A percentile compares a stretch with the other conserved stretches of the same genome.
These are phyloP conservation scores for Galeopsis tetrahit DNA, from an alignment of 257 asterid genomes.

Conservation along the genomic window DNA sequence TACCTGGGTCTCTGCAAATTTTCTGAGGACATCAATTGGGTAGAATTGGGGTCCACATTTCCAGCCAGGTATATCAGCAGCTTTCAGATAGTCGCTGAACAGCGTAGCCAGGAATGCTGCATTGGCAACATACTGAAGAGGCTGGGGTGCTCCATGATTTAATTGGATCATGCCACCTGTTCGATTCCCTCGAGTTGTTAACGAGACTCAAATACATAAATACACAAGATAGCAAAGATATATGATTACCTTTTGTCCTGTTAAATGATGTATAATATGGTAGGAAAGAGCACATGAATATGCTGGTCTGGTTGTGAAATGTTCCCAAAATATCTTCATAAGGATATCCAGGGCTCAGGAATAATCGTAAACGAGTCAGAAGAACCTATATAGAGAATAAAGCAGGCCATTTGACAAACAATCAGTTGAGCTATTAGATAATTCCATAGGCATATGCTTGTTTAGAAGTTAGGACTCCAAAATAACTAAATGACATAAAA, in stretches of 20 bases:
- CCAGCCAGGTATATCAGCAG: slow-evolving; percentile 9
- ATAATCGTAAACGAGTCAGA: slow-evolving; percentile 4
- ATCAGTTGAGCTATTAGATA: slow-evolving; percentile 6
- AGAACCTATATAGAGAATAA: not conserved
- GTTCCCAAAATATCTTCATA: slow-evolving; percentile 8
- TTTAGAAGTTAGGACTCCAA: not conserved
- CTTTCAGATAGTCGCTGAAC: slow-evolving; percentile 17
- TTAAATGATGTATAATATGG: slow-evolving; percentile 15
- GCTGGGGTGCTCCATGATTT: slow-evolving; percentile 18
- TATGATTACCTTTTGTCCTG: slow-evolving; percentile 15
- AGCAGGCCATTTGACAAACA: not conserved
- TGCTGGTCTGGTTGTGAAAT: slow-evolving; percentile 19
- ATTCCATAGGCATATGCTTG: not conserved
- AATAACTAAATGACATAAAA: not conserved
- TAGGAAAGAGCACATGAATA: slow-evolving; percentile 18
- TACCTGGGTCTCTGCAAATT: slow-evolving; percentile 19
- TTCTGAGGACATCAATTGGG: slow-evolving; percentile 9
- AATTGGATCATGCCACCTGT: slow-evolving; percentile 22
- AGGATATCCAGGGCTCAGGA: slow-evolving; percentile 19
- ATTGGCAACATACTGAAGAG: slow-evolving; percentile 18
- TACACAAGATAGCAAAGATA: not conserved
- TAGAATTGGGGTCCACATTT: slow-evolving; percentile 9
- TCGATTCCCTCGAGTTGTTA: not conserved
- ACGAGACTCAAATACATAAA: not conserved
- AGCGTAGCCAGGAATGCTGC: slow-evolving; percentile 18